A percentile compares a stretch with the other conserved stretches of the same genome.
Evolutionary conservation across 148 eudicot species (phyloP).

Genomic region (Rhododendron mucronatum): DNA sequence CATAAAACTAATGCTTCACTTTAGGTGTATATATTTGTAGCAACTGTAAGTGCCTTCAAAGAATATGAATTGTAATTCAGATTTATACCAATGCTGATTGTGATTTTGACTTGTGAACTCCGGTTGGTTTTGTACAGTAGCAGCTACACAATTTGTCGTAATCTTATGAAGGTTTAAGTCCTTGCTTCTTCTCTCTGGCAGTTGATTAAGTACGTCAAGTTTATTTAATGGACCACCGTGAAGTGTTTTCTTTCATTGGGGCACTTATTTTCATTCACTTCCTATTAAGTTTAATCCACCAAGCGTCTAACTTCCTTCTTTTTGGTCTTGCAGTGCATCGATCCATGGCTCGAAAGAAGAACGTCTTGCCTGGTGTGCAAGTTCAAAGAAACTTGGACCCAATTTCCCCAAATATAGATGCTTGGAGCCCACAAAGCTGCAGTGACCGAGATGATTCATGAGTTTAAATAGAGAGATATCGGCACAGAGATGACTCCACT

Average conservation of each 20-base stretch:
- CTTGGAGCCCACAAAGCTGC: too few species aligned
- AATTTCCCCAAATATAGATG: too few species aligned
- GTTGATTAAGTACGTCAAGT: not conserved
- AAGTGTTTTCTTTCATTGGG: not conserved
- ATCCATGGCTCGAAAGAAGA: constrained; percentile 88
- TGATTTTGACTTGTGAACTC: not conserved
- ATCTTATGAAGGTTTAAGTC: not conserved
- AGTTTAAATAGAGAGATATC: too few species aligned
- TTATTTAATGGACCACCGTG: not conserved
- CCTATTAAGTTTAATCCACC: not conserved
- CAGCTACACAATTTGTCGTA: not conserved
- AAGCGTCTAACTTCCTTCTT: not conserved
- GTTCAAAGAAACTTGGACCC: constrained; percentile 6
- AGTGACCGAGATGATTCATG: too few species aligned
- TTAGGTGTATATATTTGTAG: not conserved
- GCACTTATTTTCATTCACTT: not conserved
- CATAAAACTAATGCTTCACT: not conserved
- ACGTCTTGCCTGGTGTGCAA: constrained; percentile 90
- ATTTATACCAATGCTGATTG: not conserved
- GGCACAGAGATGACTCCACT: too few species aligned
- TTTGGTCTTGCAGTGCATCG: constrained; percentile 67
- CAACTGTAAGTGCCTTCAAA: not conserved
- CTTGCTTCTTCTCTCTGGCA: not conserved
- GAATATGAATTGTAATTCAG: not conserved
- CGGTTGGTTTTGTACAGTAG: constrained; percentile 5